Conservation (phyloP, 73 alveolate genomes). For the Tetrahymena borealis region DNA sequence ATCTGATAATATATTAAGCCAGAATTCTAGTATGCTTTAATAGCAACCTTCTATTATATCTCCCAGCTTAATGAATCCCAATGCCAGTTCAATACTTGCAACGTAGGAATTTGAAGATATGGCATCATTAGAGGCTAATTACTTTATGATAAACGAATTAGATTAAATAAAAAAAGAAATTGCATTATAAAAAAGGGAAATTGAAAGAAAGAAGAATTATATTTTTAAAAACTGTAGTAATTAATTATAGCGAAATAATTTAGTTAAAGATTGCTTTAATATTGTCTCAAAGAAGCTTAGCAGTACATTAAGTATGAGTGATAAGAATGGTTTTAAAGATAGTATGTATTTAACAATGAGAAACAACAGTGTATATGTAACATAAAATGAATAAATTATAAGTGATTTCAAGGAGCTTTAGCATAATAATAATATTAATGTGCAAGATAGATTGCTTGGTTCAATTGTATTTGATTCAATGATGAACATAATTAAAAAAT, state of each 20-base stretch:
- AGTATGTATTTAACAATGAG: neutral
- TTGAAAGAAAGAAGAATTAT: neutral
- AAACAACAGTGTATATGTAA: neutral
- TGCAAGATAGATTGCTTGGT: neutral
- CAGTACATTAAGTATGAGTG: neutral
- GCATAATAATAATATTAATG: neutral
- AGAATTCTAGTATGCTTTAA: neutral
- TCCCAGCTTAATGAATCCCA: neutral
- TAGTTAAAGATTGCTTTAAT: neutral
- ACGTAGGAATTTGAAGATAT: neutral
- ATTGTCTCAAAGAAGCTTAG: neutral
- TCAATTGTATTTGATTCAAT: neutral
- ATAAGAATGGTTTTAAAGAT: neutral
- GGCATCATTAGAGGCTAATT: neutral
- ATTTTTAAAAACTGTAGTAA: neutral
- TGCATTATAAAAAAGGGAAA: neutral
- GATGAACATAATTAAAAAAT: neutral
- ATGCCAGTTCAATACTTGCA: neutral
- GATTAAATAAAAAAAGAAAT: neutral
- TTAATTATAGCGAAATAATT: neutral
- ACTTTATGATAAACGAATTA: neutral
- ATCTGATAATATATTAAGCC: neutral
- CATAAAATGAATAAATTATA: neutral
- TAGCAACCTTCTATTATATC: too few species aligned
- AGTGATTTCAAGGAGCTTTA: neutral